Evolutionary conservation across 371 early-diverging fungal genomes (phyloP).

Genomic region (Rhizopus stolonifer): DNA sequence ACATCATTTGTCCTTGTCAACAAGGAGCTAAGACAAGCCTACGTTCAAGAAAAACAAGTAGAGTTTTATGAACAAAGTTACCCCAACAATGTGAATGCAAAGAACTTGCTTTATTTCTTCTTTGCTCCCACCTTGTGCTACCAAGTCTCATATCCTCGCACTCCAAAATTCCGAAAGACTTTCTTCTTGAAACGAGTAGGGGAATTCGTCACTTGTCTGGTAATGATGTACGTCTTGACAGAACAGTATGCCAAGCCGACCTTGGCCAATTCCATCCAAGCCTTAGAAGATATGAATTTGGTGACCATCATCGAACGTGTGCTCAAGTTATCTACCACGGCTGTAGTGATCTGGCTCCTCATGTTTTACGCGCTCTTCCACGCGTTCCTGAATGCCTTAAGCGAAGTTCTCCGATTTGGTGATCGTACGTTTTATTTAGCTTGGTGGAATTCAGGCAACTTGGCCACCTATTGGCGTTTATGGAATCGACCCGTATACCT

Average conservation of each 20-base stretch:
- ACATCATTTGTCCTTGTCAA: constrained; percentile 79
- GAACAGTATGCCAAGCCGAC: constrained; percentile 89
- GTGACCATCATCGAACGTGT: constrained; percentile 79
- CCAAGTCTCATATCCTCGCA: constrained; percentile 85
- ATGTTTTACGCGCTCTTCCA: constrained; percentile 93
- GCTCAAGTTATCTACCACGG: constrained; percentile 79
- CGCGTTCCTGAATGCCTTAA: constrained; percentile 74
- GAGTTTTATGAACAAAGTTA: constrained; percentile 61
- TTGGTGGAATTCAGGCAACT: constrained; percentile 90
- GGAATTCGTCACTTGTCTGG: constrained; percentile 64
- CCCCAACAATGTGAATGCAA: constrained; percentile 72
- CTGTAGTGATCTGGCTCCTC: constrained; percentile 83
- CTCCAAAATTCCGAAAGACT: constrained; percentile 61
- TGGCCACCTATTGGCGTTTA: constrained; percentile 85
- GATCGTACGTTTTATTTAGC: constrained; percentile 88
- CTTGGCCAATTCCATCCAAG: constrained; percentile 74
- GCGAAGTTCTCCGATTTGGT: constrained; percentile 86
- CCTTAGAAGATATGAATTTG: constrained; percentile 65
- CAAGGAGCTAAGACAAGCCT: constrained; percentile 59
- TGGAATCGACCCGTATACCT: constrained; percentile 92
- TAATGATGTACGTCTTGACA: constrained; percentile 79
- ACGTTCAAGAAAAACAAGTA: constrained; percentile 28
- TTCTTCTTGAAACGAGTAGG: constrained; percentile 80
- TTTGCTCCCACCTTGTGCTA: constrained; percentile 88
- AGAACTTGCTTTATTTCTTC: constrained; percentile 76